These are phyloP conservation scores for Euphorbia peplus DNA, from an alignment of 345 rosid genomes.

Conservation along the genomic window DNA sequence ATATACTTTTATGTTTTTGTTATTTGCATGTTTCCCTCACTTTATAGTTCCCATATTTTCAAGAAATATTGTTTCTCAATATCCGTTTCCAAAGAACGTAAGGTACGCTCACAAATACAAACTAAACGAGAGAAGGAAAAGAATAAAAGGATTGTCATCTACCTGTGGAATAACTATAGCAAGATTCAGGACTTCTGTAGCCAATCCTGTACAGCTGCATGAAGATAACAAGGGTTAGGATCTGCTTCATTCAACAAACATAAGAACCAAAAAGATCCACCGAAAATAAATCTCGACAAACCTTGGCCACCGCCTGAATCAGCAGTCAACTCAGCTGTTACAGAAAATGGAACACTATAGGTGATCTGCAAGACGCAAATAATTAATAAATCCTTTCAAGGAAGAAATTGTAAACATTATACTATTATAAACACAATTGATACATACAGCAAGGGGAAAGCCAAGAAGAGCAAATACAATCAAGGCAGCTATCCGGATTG, in stretches of 20 bases:
- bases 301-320: constrained; percentile 98
- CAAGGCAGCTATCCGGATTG: constrained; percentile 69
- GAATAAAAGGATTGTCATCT: constrained; percentile 6
- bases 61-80: too few species aligned
- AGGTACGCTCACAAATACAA: background rate
- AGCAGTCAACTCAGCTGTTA: constrained; percentile 90
- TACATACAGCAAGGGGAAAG: constrained; percentile 92
- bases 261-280: background rate
- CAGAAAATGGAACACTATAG: constrained; percentile 88
- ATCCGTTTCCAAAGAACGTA: too few species aligned
- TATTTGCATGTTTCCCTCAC: too few species aligned
- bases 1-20: too few species aligned
- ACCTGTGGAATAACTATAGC: too few species aligned
- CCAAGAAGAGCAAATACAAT: constrained; percentile 87
- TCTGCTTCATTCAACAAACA: background rate
- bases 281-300: constrained; percentile 25
- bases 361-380: constrained; percentile 58
- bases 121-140: constrained; percentile 1
- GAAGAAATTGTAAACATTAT: constrained; percentile 2
- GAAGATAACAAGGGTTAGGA: background rate
- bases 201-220: constrained; percentile 60
- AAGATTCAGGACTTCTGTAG: constrained; percentile 94
- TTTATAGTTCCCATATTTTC: too few species aligned
- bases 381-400: constrained; percentile 3
- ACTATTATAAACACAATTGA: constrained; percentile 11